A percentile compares a stretch with the other conserved stretches of the same genome.
These are phyloP conservation scores for Cicer judaicum DNA, from an alignment of 306 rosid genomes.

Conservation along the genomic window DNA sequence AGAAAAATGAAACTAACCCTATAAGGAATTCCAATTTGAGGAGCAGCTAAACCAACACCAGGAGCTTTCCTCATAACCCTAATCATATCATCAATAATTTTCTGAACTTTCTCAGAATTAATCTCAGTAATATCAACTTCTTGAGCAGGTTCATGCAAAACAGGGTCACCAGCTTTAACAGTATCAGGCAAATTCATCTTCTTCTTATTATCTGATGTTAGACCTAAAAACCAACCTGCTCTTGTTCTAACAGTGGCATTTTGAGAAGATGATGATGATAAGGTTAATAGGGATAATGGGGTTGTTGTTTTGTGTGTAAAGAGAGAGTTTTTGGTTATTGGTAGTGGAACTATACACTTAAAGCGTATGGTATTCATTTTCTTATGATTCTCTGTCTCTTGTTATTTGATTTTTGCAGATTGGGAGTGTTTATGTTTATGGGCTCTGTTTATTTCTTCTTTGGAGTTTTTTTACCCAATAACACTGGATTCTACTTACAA, in stretches of 20 bases:
- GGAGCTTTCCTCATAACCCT: conserved; percentile 81
- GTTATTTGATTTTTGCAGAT: no score
- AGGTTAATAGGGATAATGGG: conserved; percentile 45
- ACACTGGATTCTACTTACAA: no score
- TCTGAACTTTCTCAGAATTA: conserved; percentile 76
- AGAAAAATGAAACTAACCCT: conserved; percentile 54
- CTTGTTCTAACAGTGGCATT: conserved; percentile 45
- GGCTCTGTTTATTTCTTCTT: no score
- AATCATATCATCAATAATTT: conserved; percentile 85
- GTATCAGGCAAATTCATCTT: conserved; percentile 61
- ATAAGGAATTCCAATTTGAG: conserved; percentile 86
- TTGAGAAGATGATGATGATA: conserved; percentile 51
- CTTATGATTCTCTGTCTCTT: neutral
- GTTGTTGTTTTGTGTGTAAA: conserved; percentile 30
- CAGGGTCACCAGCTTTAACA: conserved; percentile 94
- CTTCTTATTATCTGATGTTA: conserved; percentile 61
- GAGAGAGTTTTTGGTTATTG: conserved; percentile 35
- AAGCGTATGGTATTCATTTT: conserved; percentile 46
- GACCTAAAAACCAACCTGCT: conserved; percentile 90
- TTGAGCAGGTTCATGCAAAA: conserved; percentile 82
- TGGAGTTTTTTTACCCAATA: no score
- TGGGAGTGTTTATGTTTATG: no score
- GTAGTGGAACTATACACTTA: conserved; percentile 32
- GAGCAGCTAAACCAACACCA: conserved; percentile 95
- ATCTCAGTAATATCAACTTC: conserved; percentile 67